phyloP scores from a whole-genome alignment of 768 basidiomycete genomes.

The Leccinum aurantiacum region DNA sequence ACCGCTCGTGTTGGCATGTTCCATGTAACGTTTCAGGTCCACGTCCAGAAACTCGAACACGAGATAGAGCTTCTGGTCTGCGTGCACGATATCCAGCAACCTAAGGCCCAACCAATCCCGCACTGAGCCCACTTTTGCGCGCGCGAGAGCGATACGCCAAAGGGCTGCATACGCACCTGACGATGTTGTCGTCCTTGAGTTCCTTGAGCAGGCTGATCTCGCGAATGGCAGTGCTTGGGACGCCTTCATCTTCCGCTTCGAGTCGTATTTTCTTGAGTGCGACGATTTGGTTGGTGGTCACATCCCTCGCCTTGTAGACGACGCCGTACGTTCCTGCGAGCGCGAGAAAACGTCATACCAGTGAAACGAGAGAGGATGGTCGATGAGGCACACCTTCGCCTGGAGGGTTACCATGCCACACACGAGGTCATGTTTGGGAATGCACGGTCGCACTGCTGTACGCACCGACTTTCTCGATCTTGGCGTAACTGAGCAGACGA shows the following conservation, averaged over 20 bases:
- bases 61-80: constrained; percentile 95
- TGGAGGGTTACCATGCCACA: constrained; percentile 26
- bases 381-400: constrained; percentile 41
- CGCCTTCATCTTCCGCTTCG: constrained; percentile 98
- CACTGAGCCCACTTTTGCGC: constrained; percentile 9
- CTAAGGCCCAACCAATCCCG: constrained; percentile 39
- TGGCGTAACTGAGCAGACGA: constrained; percentile 72
- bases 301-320: constrained; percentile 94
- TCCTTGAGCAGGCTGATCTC: constrained; percentile 98
- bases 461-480: constrained; percentile 98
- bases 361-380: neutral
- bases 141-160: neutral
- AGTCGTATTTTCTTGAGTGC: constrained; percentile 98
- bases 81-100: constrained; percentile 93
- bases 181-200: constrained; percentile 93
- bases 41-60: constrained; percentile 98
- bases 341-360: constrained; percentile 33
- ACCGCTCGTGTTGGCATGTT: constrained; percentile 70
- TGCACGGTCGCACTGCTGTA: constrained; percentile 28
- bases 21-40: constrained; percentile 97
- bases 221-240: constrained; percentile 95
- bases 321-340: constrained; percentile 92
- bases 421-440: constrained; percentile 10
- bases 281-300: constrained; percentile 76
- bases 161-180: constrained; percentile 58